Evolutionary conservation across 176 grass and related monocot genomes (phyloP), one percentile per base, ranked within the genome.

Genomic region (Aegilops speltoides): DNA sequence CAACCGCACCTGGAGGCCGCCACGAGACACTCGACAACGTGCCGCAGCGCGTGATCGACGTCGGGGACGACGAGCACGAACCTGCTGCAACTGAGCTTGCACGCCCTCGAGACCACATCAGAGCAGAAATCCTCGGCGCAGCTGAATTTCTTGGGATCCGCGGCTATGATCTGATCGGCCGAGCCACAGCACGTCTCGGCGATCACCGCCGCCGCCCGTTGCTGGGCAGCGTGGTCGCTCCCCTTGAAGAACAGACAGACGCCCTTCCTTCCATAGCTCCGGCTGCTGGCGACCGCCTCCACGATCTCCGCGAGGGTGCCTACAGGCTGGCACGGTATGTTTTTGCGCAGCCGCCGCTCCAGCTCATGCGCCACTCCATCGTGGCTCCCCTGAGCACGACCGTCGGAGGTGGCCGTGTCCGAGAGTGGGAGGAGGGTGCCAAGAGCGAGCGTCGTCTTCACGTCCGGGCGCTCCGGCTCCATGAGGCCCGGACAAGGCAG

Each of bases 391-490:
- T 34, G 72, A 6, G 87, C 79, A 13, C 86, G 64, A 23, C 73
- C 77, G 3, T 73, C 52, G 19, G 96, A 98, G 3, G 91, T 87
- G 4, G 96, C 96, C n/a, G 93, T 92, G 86, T 95, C 93, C 16
- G 91, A 95, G 59, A 82, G 78, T n/a, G 84, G 87, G 46, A 89
- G 85, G 38, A 87, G 72, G 43, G 69, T 85, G 33, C 90, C 86
- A 11, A 98, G 86, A 46, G 63, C 73, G 15, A 98, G 89, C 32
- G 41, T 22, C 1, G 84, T 90, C 6, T 33, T 68, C 10, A 64
- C 64, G 72, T 20, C 71, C 10, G 36, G 83, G 83, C 46, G 67
- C 22, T 8, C 64, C 1, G 38, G 64, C 12, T 71, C 19, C 84
- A 36, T 33, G 16, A 60, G 37, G 22, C 73, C 64, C 12, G 38